Evolutionary conservation across 1,139 yeast genomes (phyloP).

Genomic region (Kodamaea alishanica): DNA sequence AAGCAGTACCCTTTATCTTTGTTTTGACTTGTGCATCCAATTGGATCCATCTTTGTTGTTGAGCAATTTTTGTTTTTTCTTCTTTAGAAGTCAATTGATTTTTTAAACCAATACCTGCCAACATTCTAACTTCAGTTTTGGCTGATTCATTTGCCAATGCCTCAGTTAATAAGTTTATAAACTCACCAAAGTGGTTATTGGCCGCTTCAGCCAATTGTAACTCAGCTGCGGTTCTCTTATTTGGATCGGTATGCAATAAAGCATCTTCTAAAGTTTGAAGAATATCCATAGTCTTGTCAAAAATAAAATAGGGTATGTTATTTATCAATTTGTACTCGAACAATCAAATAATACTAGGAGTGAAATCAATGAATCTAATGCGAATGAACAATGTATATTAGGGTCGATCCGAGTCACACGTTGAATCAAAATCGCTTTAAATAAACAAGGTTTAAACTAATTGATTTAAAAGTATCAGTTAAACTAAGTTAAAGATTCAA

Average conservation of each 20-base stretch:
- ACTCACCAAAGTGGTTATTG: conserved; percentile 69
- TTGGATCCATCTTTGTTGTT: conserved; percentile 59
- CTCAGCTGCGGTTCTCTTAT: conserved; percentile 76
- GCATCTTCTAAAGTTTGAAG: conserved; percentile 76
- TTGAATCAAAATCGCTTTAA: too few species aligned
- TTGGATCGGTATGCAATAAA: conserved; percentile 60
- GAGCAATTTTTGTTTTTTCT: conserved; percentile 44
- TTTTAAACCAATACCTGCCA: conserved; percentile 86
- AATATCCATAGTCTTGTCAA: conserved; percentile 55
- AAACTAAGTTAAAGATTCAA: too few species aligned
- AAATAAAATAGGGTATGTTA: too few species aligned
- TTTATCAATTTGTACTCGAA: too few species aligned
- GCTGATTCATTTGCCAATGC: conserved; percentile 66
- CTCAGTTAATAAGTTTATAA: conserved; percentile 65
- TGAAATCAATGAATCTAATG: too few species aligned
- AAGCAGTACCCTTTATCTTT: conserved; percentile 65
- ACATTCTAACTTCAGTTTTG: conserved; percentile 80
- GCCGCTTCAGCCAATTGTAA: conserved; percentile 71
- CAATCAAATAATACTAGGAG: too few species aligned
- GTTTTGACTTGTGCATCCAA: conserved; percentile 53
- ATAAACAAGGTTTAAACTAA: too few species aligned
- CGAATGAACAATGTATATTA: too few species aligned
- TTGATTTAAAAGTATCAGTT: too few species aligned
- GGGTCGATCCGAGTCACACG: too few species aligned
- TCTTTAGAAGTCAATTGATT: conserved; percentile 85